These are phyloP conservation scores for Nosema muscidifuracis DNA, from an alignment of 371 early-diverging fungal genomes.

Conservation along the genomic window DNA sequence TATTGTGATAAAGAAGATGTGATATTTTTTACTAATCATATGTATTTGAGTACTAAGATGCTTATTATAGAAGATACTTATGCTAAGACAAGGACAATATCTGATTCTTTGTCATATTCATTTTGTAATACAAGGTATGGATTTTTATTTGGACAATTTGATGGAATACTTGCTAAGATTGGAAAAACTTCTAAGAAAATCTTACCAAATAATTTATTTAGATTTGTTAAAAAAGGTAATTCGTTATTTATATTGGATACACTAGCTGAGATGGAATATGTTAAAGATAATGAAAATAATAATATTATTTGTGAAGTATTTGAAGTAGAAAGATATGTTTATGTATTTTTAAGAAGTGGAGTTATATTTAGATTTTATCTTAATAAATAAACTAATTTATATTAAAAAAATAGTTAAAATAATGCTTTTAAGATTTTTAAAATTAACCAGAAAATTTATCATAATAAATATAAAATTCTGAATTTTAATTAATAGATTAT, in stretches of 20 bases:
- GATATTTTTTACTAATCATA: background rate
- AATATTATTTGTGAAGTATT: background rate
- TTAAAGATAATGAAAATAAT: background rate
- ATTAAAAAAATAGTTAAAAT: background rate
- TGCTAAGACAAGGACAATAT: background rate
- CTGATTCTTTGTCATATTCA: background rate
- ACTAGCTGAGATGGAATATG: background rate
- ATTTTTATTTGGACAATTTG: background rate
- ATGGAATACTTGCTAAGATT: background rate
- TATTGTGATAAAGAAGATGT: background rate
- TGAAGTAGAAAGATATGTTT: background rate
- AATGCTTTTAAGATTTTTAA: background rate
- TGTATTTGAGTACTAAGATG: background rate
- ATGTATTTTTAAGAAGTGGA: constrained; percentile 3
- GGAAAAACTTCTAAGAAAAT: background rate
- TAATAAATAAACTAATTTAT: background rate
- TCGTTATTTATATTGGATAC: background rate
- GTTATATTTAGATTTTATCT: background rate
- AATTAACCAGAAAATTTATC: background rate
- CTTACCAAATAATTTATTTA: background rate
- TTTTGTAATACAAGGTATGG: background rate
- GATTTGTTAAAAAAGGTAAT: background rate
- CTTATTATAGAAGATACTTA: background rate
- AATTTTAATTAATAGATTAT: too few relatives aligned
- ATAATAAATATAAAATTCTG: too few relatives aligned